Base-by-base conservation (phyloP, 306 rosid species). In the Gastrolobium bilobum region DNA sequence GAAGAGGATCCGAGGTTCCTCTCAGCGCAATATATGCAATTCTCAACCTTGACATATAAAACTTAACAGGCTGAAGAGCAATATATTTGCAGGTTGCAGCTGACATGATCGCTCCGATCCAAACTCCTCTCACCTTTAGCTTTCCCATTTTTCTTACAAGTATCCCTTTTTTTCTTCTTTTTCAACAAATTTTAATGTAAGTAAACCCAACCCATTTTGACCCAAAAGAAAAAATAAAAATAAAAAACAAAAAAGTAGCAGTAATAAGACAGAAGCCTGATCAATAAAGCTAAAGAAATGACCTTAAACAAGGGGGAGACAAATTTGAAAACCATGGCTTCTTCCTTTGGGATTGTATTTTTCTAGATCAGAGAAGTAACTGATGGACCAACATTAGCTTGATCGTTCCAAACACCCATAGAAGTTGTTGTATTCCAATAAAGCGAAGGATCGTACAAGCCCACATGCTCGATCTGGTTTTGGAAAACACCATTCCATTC, bases 81-180 rank as follows among this genome's bases (percentile, higher is more conserved):
- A 76, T 31, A 73, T 68, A 47, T 73, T 84, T 94, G 94, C 92
- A 62, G 91, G 78, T 81, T 91, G 96, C 96, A 70, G 89, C 94
- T 87, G 97, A 94, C 97, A 94, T 90, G 96, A 94, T 85, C 94
- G 35, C 94, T 92, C 94, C 90, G 94, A 92, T 92, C 97, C 92
- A 89, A 83, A 79, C 84, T 76, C 86, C 79, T 86, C 84, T 73
- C 86, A 76, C 82, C 86, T 40, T 76, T 80, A 58, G 15, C 75
- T 65, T 71, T 63, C 83, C 64, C 68, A 77, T 74, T 60, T 54
- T 67, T 57, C 75, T 70, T 52, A 5, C 57, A 44, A 46, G 71
- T 85, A 71, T 70, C 39, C 31, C 4, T 42, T 14, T 44, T 38
- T 37, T 59, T 51, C 51, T 63, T 60, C 61, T 30, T 48, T 52